These are phyloP conservation scores for Picocystis sp. DNA, from an alignment of 163 green algal species.

Conservation along the genomic window DNA sequence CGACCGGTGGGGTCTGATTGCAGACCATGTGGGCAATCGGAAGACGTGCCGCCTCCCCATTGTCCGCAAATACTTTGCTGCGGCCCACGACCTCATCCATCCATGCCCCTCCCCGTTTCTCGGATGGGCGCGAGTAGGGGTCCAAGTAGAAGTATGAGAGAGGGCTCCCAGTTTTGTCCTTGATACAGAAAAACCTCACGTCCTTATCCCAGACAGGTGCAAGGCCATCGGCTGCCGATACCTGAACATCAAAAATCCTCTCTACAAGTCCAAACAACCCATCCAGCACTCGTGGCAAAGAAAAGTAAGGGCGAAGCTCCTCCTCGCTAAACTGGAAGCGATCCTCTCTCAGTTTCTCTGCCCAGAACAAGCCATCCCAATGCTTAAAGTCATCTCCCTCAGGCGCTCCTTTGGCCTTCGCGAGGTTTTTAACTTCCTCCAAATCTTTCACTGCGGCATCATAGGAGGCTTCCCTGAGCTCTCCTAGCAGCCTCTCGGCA, in stretches of 20 bases:
- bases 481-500: slow-evolving; percentile 72
- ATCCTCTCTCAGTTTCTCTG: slow-evolving; percentile 45
- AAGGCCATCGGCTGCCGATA: slow-evolving; percentile 64
- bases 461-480: slow-evolving; percentile 55
- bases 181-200: slow-evolving; percentile 73
- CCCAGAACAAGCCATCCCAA: slow-evolving; percentile 84
- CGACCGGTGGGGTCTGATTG: slow-evolving; percentile 76
- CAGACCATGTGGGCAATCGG: slow-evolving; percentile 94
- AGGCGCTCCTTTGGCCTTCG: slow-evolving; percentile 19
- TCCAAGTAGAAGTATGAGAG: slow-evolving; percentile 88
- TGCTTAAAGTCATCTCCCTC: slow-evolving; percentile 36
- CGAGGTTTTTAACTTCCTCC: slow-evolving; percentile 61
- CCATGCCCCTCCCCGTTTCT: slow-evolving; percentile 92
- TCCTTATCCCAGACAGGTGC: slow-evolving; percentile 47
- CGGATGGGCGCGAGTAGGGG: slow-evolving; percentile 74
- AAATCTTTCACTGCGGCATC: slow-evolving; percentile 53
- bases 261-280: slow-evolving; percentile 75
- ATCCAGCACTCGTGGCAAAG: slow-evolving; percentile 76
- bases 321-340: slow-evolving; percentile 72
- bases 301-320: slow-evolving; percentile 86
- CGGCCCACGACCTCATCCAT: slow-evolving; percentile 61
- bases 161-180: slow-evolving; percentile 24
- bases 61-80: slow-evolving; percentile 38
- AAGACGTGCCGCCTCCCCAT: slow-evolving; percentile 48
- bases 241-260: slow-evolving; percentile 71